Conservation (phyloP, 805 yeast genomes). For the Cyberlindnera lachancei region DNA sequence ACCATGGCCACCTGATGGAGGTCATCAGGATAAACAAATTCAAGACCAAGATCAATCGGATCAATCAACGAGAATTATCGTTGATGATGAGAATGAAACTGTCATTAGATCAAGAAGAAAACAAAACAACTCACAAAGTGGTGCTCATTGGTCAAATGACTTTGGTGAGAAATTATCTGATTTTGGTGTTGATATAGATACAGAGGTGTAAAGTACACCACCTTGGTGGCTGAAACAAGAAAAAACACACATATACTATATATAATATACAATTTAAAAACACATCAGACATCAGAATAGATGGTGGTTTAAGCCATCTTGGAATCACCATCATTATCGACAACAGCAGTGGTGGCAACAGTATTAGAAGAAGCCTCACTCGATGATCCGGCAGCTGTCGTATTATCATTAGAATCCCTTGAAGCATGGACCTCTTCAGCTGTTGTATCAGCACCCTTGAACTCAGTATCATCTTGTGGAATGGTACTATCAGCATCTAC, state of each 20-base stretch:
- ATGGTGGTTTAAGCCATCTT: conserved; percentile 21
- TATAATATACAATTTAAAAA: neutral
- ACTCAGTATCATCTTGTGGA: conserved; percentile 39
- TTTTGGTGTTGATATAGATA: conserved; percentile 79
- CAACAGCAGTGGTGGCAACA: conserved; percentile 9
- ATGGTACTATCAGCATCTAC: conserved; percentile 43
- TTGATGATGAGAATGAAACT: conserved; percentile 18
- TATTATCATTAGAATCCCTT: too few relatives aligned
- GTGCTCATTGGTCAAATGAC: conserved; percentile 61
- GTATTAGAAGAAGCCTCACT: conserved; percentile 6
- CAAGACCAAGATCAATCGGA: neutral
- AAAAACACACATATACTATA: neutral
- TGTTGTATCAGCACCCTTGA: conserved; percentile 31
- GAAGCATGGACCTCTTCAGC: too few relatives aligned
- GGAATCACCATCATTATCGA: conserved; percentile 27
- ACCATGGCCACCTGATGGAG: conserved; percentile 95
- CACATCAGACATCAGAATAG: too few relatives aligned
- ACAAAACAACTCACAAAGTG: conserved; percentile 12
- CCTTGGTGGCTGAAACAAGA: neutral
- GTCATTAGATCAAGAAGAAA: conserved; percentile 20
- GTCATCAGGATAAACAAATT: conserved; percentile 34
- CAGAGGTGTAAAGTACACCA: conserved; percentile 21
- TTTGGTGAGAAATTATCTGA: conserved; percentile 82
- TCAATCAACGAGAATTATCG: too few relatives aligned
- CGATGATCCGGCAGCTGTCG: conserved; percentile 13